Evolutionary conservation across 768 basidiomycete species (phyloP).

Genomic region (Boletus fagicola): DNA sequence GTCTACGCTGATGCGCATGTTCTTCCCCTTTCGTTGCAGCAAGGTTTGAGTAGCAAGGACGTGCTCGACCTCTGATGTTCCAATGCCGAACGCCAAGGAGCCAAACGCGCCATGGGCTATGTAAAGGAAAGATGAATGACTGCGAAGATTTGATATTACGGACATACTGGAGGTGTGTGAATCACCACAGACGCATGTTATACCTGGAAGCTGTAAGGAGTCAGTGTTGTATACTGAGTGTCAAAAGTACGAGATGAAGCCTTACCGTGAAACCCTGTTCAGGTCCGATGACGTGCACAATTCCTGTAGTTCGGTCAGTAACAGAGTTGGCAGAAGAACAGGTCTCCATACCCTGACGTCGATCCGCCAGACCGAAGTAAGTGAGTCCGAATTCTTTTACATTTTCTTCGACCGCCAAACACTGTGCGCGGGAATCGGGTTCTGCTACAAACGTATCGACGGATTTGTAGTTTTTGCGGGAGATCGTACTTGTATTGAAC

Average conservation of each 20-base stretch:
- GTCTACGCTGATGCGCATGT: slow-evolving; percentile 89
- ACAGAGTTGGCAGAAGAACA: neutral
- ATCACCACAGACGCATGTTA: slow-evolving; percentile 87
- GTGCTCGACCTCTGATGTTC: slow-evolving; percentile 92
- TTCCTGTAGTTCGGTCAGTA: slow-evolving; percentile 47
- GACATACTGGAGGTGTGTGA: slow-evolving; percentile 87
- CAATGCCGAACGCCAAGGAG: slow-evolving; percentile 89
- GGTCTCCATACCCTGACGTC: slow-evolving; percentile 67
- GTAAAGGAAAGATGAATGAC: slow-evolving; percentile 1
- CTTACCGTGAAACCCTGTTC: slow-evolving; percentile 89
- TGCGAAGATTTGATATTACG: neutral
- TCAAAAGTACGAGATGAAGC: neutral
- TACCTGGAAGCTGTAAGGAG: slow-evolving; percentile 58
- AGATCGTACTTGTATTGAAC: slow-evolving; percentile 50
- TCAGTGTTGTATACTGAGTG: neutral
- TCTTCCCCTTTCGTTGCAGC: slow-evolving; percentile 83
- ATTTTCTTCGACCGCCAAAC: slow-evolving; percentile 80
- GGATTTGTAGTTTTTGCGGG: slow-evolving; percentile 72
- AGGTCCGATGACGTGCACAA: slow-evolving; percentile 88
- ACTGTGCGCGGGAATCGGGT: slow-evolving; percentile 84
- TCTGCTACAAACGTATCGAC: slow-evolving; percentile 76
- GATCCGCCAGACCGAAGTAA: slow-evolving; percentile 88
- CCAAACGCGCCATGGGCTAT: slow-evolving; percentile 90
- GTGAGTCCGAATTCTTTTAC: slow-evolving; percentile 90
- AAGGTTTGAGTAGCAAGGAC: slow-evolving; percentile 91